These are phyloP conservation scores for Penicillium coffeae DNA, from an alignment of 495 filamentous ascomycete species.

Conservation along the genomic window DNA sequence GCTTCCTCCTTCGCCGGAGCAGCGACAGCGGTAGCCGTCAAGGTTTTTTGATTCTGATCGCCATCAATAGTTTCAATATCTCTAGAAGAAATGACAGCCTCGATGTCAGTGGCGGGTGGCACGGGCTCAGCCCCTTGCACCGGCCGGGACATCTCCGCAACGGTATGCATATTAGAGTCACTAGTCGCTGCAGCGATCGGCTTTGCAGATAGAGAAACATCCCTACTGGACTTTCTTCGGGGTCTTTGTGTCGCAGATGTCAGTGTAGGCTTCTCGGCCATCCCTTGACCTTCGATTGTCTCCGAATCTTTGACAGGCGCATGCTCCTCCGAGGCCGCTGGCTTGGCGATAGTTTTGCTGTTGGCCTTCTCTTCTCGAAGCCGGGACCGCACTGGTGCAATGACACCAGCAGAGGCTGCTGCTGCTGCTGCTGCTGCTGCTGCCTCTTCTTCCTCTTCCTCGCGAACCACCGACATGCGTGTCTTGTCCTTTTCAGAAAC, in stretches of 20 bases:
- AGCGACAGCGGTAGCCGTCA: conserved; percentile 7
- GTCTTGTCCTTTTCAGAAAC: conserved; percentile 6
- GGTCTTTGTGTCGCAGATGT: conserved; percentile 31
- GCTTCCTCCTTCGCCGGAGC: conserved; percentile 8
- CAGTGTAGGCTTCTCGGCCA: conserved; percentile 30
- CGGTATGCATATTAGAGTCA: conserved; percentile 16
- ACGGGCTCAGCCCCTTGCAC: conserved; percentile 33
- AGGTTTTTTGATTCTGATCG: conserved; percentile 19
- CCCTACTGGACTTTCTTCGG: conserved; percentile 31
- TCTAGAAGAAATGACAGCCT: conserved; percentile 21
- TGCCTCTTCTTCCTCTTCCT: conserved; percentile 20
- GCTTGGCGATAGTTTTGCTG: conserved; percentile 20
- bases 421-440: not conserved
- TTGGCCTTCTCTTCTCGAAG: conserved; percentile 15
- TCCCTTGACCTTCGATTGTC: conserved; percentile 37
- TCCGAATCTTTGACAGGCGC: conserved; percentile 20
- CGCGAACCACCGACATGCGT: conserved; percentile 23
- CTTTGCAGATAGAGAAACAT: conserved; percentile 20
- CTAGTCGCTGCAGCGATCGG: conserved; percentile 25
- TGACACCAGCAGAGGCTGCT: conserved; percentile 15
- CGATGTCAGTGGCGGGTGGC: conserved; percentile 21
- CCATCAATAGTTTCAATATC: conserved; percentile 16
- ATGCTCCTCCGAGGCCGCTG: conserved; percentile 22
- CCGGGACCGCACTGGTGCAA: conserved; percentile 20
- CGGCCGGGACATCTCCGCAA: conserved; percentile 16